Percentiles rank a stretch among this genome's conserved stretches.
These are phyloP conservation scores for Rubia occidens DNA, from an alignment of 305 asterid genomes.

Conservation along the genomic window DNA sequence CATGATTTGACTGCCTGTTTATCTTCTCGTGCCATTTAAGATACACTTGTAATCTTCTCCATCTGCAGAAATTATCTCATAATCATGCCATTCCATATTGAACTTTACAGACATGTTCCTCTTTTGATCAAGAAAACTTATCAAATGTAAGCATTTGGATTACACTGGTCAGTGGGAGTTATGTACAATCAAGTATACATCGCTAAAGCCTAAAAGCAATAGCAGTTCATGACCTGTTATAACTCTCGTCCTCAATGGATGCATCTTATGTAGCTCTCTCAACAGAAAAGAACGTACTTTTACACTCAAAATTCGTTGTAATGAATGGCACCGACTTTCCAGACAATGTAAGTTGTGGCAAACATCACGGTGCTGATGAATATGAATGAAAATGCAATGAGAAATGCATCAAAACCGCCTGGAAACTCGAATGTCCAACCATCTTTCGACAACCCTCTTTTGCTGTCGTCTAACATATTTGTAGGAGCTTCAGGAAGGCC, in stretches of 20 bases:
- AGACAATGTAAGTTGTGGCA: slow-evolving; percentile 68
- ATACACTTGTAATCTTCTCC: background rate
- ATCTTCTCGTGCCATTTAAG: no score
- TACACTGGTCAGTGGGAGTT: background rate
- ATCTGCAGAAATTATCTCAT: background rate
- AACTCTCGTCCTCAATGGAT: background rate
- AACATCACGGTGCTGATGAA: slow-evolving; percentile 74
- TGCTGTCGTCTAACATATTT: slow-evolving; percentile 67
- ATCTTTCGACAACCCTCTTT: slow-evolving; percentile 65
- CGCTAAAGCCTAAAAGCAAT: background rate
- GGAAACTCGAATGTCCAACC: slow-evolving; percentile 67
- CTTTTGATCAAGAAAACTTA: background rate
- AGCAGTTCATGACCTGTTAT: background rate
- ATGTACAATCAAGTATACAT: slow-evolving; percentile 7
- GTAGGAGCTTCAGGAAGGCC: slow-evolving; percentile 81
- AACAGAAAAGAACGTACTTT: background rate
- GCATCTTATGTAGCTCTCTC: background rate
- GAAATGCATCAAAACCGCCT: slow-evolving; percentile 53
- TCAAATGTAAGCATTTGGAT: background rate
- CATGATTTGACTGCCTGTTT: no score
- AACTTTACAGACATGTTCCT: no score
- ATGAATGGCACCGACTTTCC: slow-evolving; percentile 92
- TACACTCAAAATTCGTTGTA: slow-evolving; percentile 44
- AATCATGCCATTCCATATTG: no score
- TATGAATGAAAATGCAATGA: slow-evolving; percentile 52